phyloP scores from a whole-genome alignment of 495 filamentous ascomycete genomes.

The Penicillium ochrochloron region DNA sequence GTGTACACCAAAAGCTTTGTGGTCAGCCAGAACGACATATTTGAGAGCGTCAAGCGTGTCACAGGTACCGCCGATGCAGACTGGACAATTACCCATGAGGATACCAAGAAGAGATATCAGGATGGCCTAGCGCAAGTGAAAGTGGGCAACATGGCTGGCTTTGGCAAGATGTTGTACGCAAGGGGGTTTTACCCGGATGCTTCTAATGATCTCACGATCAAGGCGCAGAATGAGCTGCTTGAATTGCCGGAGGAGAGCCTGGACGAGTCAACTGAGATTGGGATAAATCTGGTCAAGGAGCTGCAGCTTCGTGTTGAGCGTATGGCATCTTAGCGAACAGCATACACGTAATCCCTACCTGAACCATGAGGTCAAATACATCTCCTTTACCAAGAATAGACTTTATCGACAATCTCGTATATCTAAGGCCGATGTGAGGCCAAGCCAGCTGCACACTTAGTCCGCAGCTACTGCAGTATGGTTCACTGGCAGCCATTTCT shows the following conservation, averaged over 20 bases:
- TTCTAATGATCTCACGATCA: conserved; percentile 40
- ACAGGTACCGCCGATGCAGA: conserved; percentile 55
- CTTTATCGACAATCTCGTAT: too few species aligned
- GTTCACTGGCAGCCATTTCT: too few species aligned
- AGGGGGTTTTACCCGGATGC: conserved; percentile 53
- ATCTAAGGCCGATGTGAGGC: too few species aligned
- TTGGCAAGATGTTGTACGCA: conserved; percentile 56
- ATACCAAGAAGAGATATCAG: conserved; percentile 47
- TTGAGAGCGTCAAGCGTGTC: conserved; percentile 59
- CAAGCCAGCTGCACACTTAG: too few species aligned
- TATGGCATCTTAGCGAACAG: conserved; percentile 26
- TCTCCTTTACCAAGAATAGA: too few species aligned
- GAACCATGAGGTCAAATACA: too few species aligned
- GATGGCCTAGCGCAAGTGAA: conserved; percentile 47
- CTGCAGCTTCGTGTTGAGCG: conserved; percentile 33
- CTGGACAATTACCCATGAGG: conserved; percentile 58
- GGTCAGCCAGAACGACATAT: conserved; percentile 58
- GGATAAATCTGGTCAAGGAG: conserved; percentile 39
- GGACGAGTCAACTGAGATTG: conserved; percentile 54
- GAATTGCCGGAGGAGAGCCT: conserved; percentile 60
- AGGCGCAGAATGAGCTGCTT: conserved; percentile 52
- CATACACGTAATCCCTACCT: too few species aligned
- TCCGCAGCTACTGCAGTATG: too few species aligned
- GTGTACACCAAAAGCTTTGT: conserved; percentile 54
- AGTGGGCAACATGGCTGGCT: conserved; percentile 51